These are phyloP conservation scores for Withania somnifera DNA, from an alignment of 305 asterid genomes.

Conservation along the genomic window DNA sequence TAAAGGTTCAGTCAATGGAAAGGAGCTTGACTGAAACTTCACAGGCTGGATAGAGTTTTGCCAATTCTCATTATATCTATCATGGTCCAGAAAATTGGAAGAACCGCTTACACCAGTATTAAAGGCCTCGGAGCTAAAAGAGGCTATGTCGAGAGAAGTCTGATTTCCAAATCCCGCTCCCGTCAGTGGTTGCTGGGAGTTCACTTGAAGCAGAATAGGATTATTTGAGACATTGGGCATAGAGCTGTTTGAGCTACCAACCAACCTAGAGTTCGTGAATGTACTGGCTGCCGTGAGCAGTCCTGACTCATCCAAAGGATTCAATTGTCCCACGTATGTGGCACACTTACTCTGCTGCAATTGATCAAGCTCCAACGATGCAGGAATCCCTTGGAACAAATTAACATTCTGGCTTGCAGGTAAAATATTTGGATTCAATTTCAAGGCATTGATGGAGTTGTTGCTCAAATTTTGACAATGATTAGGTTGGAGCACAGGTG, in stretches of 20 bases:
- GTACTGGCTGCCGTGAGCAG: too few relatives aligned
- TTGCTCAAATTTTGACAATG: constrained; percentile 38
- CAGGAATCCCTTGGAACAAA: constrained; percentile 49
- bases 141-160: constrained; percentile 24
- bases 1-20: constrained; percentile 30
- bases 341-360: constrained; percentile 44
- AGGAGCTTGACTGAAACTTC: constrained; percentile 31
- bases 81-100: constrained; percentile 45
- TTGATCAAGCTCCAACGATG: constrained; percentile 61
- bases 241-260: constrained; percentile 26
- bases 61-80: constrained; percentile 33
- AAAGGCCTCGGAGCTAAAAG: constrained; percentile 37
- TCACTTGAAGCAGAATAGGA: constrained; percentile 38
- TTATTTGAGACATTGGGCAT: constrained; percentile 19
- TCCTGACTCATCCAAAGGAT: too few relatives aligned
- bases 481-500: constrained; percentile 40
- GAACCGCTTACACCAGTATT: constrained; percentile 29
- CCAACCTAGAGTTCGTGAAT: too few relatives aligned
- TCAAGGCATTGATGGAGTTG: constrained; percentile 31
- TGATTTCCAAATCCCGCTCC: constrained; percentile 36
- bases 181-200: constrained; percentile 32
- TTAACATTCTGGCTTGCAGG: constrained; percentile 35
- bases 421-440: constrained; percentile 40
- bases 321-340: constrained; percentile 21
- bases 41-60: constrained; percentile 29